Base-by-base conservation (phyloP, 2,329 filamentous ascomycete genomes). In the Orbilia javanica region DNA sequence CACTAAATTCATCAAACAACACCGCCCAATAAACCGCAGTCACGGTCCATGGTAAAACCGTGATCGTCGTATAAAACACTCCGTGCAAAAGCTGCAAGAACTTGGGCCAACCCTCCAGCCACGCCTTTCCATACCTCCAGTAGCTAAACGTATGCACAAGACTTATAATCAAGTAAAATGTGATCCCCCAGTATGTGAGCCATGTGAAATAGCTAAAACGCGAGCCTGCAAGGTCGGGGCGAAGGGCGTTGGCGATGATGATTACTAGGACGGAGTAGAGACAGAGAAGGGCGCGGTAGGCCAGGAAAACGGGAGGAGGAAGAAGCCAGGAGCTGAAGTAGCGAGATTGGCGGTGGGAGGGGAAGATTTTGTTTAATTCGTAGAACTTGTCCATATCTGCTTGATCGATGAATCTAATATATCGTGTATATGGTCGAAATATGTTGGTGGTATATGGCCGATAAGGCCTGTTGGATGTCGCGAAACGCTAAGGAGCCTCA, bases 251-350 rank as follows among this genome's bases (percentile, higher is more conserved):
- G 78, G 86, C 90, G 82, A 94, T 89, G 85, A 96, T 87, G 73
- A 91, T 87, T 11, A 89, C 89, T 25, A 87, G 85, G 84, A 96
- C 92, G 79, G 89, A 88, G 85, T 95, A 97, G 79, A 93, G 82
- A 75, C 86, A 81, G 70, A 84, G 64, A 3, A 84, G 42, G 60
- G 82, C 80, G 53, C 90, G 89, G 63, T 88, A 82, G 65, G 83
- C 84, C 80, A 89, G 90, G 57, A 95, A 86, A 0, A 87, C 81
- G 81, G 87, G 87, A 0, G 93, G 91, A 25, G 89, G 84, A n/a
- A 96, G 84, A 7, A 94, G 84, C 92, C 93, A 96, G 13, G 93
- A 96, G 15, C 93, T 96, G 83, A 90, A 89, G 85, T 92, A 94
- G 73, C 91, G 89, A 22, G 67, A 72, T 63, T 71, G 74, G 25